A percentile compares a stretch with the other conserved stretches of the same genome.
Evolutionary conservation across 169 alveolate genomes (phyloP).

Genomic region (Plasmodium ovale): DNA sequence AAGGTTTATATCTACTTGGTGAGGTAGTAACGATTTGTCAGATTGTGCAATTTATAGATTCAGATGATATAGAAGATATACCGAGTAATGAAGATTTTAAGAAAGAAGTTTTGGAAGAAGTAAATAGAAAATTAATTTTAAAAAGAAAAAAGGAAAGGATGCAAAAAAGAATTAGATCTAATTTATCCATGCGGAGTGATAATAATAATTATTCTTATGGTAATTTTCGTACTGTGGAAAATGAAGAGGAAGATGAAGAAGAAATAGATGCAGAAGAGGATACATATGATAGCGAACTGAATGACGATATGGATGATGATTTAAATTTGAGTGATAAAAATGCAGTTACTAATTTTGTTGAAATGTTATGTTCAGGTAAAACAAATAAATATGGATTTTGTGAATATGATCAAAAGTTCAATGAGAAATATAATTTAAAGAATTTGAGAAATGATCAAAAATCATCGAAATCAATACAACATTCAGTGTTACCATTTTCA

Average conservation of each 20-base stretch:
- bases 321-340: conserved; percentile 17
- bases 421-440: conserved; percentile 55
- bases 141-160: conserved; percentile 58
- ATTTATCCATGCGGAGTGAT: conserved; percentile 37
- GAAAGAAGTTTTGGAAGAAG: conserved; percentile 25
- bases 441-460: conserved; percentile 34
- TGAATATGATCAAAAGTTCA: conserved; percentile 71
- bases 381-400: conserved; percentile 69
- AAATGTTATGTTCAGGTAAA: conserved; percentile 73
- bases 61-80: conserved; percentile 48
- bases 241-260: not conserved
- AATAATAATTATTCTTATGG: conserved; percentile 9
- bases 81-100: conserved; percentile 42
- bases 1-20: conserved; percentile 61
- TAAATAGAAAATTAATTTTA: conserved; percentile 34
- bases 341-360: conserved; percentile 65
- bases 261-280: not conserved
- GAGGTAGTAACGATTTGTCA: conserved; percentile 67
- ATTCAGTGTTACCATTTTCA: conserved; percentile 47
- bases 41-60: conserved; percentile 45
- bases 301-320: conserved; percentile 1
- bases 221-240: not conserved
- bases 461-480: conserved; percentile 39
- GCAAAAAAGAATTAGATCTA: conserved; percentile 40
- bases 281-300: not conserved